Conservation (phyloP, 2,329 filamentous ascomycete genomes). For the Diaporthe sp. region DNA sequence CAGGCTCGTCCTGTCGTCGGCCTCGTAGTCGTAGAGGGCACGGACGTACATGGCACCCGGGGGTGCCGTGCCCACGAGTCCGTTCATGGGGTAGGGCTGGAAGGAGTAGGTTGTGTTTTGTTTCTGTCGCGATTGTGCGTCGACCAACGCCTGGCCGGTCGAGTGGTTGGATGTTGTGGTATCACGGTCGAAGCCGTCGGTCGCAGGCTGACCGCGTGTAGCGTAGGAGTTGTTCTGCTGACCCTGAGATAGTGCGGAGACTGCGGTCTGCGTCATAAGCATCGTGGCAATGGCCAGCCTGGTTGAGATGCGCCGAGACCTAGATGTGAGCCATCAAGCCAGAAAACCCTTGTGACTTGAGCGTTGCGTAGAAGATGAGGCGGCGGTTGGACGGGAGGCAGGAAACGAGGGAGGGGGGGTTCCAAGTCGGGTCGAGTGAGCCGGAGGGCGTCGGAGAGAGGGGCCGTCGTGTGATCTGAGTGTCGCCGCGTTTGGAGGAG, state of each 20-base stretch:
- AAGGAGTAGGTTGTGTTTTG: conserved; percentile 40
- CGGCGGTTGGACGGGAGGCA: neutral
- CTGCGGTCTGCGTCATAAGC: conserved; percentile 63
- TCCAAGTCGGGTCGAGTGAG: neutral
- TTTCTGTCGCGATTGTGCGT: conserved; percentile 36
- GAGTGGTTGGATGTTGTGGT: conserved; percentile 32
- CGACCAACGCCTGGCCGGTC: conserved; percentile 33
- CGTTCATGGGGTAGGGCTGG: conserved; percentile 63
- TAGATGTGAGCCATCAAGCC: conserved; percentile 31
- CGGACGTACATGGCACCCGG: conserved; percentile 87
- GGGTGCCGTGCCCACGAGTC: conserved; percentile 67
- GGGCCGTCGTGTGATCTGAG: neutral
- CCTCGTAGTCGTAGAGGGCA: conserved; percentile 97
- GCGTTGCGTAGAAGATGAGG: neutral
- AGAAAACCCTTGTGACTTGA: conserved; percentile 26
- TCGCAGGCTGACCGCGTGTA: conserved; percentile 21
- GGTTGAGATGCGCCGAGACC: conserved; percentile 2
- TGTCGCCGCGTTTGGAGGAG: neutral
- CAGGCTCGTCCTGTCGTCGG: conserved; percentile 94
- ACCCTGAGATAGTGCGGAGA: conserved; percentile 56
- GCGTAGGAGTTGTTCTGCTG: conserved; percentile 46
- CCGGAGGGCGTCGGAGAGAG: neutral
- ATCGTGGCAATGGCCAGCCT: conserved; percentile 52
- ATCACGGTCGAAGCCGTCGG: conserved; percentile 35
- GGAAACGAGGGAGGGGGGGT: neutral